Conservation (phyloP, 2,329 filamentous ascomycete species). For the Exophiala oligosperma region DNA sequence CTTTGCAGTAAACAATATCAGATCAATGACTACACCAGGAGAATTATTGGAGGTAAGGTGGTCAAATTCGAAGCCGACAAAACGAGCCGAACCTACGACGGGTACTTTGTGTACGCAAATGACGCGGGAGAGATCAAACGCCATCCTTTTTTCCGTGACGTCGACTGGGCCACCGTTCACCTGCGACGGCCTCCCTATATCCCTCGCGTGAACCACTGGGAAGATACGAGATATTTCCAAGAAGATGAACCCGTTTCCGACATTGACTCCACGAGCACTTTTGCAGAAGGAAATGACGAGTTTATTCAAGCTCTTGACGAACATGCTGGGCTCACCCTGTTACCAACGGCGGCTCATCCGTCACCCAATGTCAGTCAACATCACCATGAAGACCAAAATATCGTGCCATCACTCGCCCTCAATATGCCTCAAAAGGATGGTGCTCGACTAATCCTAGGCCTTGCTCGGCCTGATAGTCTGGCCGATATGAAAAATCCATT, state of each 20-base stretch:
- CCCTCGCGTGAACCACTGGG: conserved; percentile 66
- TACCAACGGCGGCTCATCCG: not conserved
- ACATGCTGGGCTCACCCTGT: not conserved
- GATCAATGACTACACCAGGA: conserved; percentile 56
- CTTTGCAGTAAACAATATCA: conserved; percentile 76
- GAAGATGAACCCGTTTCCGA: conserved; percentile 73
- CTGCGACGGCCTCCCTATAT: conserved; percentile 73
- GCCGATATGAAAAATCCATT: conserved; percentile 15
- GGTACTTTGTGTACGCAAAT: conserved; percentile 73
- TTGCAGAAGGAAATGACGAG: conserved; percentile 44
- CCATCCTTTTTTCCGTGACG: conserved; percentile 80
- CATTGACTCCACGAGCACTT: conserved; percentile 48
- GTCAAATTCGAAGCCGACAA: conserved; percentile 33
- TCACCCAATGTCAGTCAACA: conserved; percentile 22
- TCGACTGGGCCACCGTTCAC: conserved; percentile 77
- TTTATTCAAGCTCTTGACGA: conserved; percentile 23
- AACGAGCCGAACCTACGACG: conserved; percentile 41
- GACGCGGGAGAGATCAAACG: conserved; percentile 87
- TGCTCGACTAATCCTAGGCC: not conserved
- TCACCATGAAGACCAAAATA: conserved; percentile 28
- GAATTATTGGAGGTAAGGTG: conserved; percentile 27
- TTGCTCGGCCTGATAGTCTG: not conserved
- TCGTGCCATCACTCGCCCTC: conserved; percentile 26
- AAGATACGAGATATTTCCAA: conserved; percentile 89
- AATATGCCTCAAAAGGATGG: conserved; percentile 5